Conservation (phyloP, 2,329 filamentous ascomycete species). For the Zymoseptoria brevis region DNA sequence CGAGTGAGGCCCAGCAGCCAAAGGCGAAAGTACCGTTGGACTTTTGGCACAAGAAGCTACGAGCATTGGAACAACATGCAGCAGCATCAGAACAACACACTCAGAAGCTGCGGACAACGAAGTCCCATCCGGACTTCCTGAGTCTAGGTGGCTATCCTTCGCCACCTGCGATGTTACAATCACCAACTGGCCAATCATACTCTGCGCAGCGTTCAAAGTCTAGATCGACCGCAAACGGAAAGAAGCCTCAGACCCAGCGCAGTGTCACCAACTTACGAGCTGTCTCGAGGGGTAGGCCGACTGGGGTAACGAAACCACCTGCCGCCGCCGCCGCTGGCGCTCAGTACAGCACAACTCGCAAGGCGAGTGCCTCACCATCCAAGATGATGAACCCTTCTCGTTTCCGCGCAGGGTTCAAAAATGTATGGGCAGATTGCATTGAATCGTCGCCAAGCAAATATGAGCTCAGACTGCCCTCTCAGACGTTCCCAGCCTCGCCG, state of each 20-base stretch:
- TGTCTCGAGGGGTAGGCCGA: constrained; percentile 27
- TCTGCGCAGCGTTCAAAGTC: constrained; percentile 21
- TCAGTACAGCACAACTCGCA: constrained; percentile 22
- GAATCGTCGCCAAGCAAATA: constrained; percentile 40
- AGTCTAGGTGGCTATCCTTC: constrained; percentile 30
- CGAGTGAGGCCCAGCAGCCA: constrained; percentile 24
- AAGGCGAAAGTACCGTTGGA: constrained; percentile 38
- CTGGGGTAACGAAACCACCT: constrained; percentile 25
- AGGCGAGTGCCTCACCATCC: constrained; percentile 29
- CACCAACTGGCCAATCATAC: constrained; percentile 25
- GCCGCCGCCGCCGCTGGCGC: constrained; percentile 16
- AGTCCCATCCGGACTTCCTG: constrained; percentile 30
- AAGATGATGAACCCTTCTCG: constrained; percentile 50
- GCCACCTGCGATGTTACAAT: constrained; percentile 25
- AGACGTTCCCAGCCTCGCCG: constrained; percentile 36
- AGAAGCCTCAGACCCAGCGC: constrained; percentile 18
- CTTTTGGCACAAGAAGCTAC: constrained; percentile 48
- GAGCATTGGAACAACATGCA: constrained; percentile 45
- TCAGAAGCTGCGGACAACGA: constrained; percentile 24
- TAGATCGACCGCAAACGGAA: constrained; percentile 26
- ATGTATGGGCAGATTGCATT: constrained; percentile 47
- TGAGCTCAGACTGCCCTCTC: constrained; percentile 39
- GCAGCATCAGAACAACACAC: constrained; percentile 38
- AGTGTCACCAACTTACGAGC: constrained; percentile 23
- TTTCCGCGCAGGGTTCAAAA: constrained; percentile 37